Evolutionary conservation across 2,329 filamentous ascomycete genomes (phyloP), one percentile per base, ranked within the genome.

Genomic region (Phaeosphaeriaceae sp.): DNA sequence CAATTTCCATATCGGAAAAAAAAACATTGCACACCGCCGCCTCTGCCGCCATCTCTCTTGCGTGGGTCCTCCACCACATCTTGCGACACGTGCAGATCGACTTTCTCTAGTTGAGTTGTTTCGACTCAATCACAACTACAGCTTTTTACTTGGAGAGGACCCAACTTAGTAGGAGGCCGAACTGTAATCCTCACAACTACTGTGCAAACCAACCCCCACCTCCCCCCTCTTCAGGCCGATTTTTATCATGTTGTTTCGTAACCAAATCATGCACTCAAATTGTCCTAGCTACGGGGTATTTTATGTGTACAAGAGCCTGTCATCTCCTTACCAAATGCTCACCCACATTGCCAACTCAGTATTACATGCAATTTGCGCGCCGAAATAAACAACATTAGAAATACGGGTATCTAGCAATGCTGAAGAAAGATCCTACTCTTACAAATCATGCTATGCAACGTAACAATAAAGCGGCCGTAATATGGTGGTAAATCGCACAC

Each of bases 371-470:
- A 50, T 45, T 42, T 45, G 11, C 42, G 50, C 39, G 49, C 58
- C 40, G 53, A 54, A 50, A 26, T 48, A 29, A 54, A 52, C 40
- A 56, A 51, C 57, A 56, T 52, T 68, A 62, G 64, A 64, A 63
- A 61, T 67, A 66, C 66, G 70, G 70, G 70, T 73, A 73, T 73
- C 70, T 70, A 72, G 67, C 67, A 67, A 71, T 71, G 61, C 66
- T 69, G 46, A 61, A 63, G 58, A 60, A 52, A 60, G 50, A 51
- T 58, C 49, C 46, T 58, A 55, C 55, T 59, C 49, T 58, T 65
- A 58, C 59, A 53, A 46, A 52, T 17, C 48, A 55, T 51, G 46
- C 50, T 38, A 52, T 52, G 42, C 44, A 46, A 46, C 42, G 28
- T 29, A 52, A 46, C 37, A 42, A 41, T 13, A 21, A 50, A 30